Evolutionary conservation across 2,329 filamentous ascomycete species (phyloP), one percentile per base, ranked within the genome.

Genomic region (Metarhizium humberi): DNA sequence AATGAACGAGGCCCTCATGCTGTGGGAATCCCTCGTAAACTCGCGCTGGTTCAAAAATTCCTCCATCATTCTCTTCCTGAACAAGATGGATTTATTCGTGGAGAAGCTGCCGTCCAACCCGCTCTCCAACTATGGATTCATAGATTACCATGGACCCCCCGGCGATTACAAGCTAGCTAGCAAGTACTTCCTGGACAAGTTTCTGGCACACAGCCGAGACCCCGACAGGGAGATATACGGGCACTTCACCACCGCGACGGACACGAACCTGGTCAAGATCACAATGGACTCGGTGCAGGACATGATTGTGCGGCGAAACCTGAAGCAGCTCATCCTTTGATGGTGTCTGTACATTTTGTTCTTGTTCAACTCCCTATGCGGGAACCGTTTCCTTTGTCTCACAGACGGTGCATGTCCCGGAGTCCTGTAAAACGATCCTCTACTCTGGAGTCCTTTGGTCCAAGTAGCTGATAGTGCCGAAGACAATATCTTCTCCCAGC

Each of bases 1-100:
- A 88, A 92, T 92, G 88, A 89, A 91, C 71, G 88, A 92, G 72
- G 88, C 88, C 3, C 76, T 92, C 64, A 92, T 92, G 87, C 78
- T 92, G 25, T 92, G 90, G 77, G 88, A 92, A 69, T 91, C 88
- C 1, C 87, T 92, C 60, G 87, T 87, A 65, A 92, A 92, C 68
- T 90, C 88, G 5, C 87, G 90, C 67, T 92, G 88, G 88, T 92
- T 92, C 72, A 84, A 84, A 63, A 86, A 87, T 62, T 90, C 88
- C 45, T 84, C 88, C 1, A 84, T 92, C 57, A 92, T 92, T 61
- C 80, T 92, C 52, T 92, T 92, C 73, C 78, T 92, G 57, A 92
- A 92, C 78, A 92, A 92, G 75, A 91, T 92, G 75, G 88, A 92
- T 70, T 76, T 92, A 13, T 92, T 92, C 78, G 86, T 83, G 68